Base-by-base conservation (phyloP, 768 basidiomycete species). In the Leccinum incarnatum region DNA sequence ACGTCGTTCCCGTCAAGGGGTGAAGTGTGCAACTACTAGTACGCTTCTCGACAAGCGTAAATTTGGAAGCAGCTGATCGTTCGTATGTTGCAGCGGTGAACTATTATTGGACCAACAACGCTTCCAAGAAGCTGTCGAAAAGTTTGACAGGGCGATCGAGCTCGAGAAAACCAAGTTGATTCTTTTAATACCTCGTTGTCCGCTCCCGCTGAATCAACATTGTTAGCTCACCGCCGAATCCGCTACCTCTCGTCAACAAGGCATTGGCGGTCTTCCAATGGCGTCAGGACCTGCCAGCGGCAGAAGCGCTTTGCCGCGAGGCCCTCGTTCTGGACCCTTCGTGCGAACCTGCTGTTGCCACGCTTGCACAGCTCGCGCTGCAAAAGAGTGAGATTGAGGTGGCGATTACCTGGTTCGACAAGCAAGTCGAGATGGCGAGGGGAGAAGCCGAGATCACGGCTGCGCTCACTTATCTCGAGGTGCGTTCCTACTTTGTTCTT, bases 11-110 rank as follows among this genome's bases (percentile, higher is more conserved):
- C 93, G 6, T 78, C 88, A 19, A 80, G 87, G 58, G 93, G 90
- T 67, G 95, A 97, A 75, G 92, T 93, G 2, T 85, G 88, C 62
- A 97, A 97, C 74, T 98, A 98, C 77, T 97, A 95, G 94, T 95
- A 65, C 58, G 88, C 80, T 21, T 30, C 14, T 5, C 25, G 9
- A 1, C 2, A 19, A 52, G 1, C 30, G 14, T 23, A 9, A 58
- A 2, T 10, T 6, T 8, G 1, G 14, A 29, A 17, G 40, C 14
- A 19, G 4, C 46, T 59, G 25, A 59, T 42, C 7, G 27, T 30
- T 30, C 59, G 3, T 48, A 46, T 32, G 19, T 37, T 51, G 17
- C 52, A 98, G 96, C 63, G 96, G 96, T 53, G 97, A 99, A 74
- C 81, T 99, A 14, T 79, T 98, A 54, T 78, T 98, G 63, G 97